Evolutionary conservation across 1,139 yeast species (phyloP), one percentile per base, ranked within the genome.

Genomic region (Candida neerlandica): DNA sequence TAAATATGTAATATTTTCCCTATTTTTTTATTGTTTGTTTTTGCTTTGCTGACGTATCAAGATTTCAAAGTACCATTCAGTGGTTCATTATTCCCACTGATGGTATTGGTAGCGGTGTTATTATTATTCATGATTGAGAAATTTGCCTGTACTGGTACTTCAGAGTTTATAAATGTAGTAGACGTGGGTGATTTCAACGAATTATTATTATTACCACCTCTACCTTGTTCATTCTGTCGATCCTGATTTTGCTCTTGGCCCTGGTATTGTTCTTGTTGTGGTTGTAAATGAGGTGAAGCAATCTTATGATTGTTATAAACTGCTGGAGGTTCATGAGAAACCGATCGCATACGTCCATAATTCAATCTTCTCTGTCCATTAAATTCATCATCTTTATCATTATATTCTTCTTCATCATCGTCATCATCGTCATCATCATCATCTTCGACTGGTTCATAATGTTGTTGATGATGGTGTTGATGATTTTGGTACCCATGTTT

Each of bases 241-340:
- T 26, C 11, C 55, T 59, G 18, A 56, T 47, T 27, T 52, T 54
- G 34, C 1, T 14, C 14, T n/a, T 10, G 35, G 10, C 10, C 14
- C 10, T 10, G 35, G 10, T 32, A 16, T 9, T 41, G 30, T 35
- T 29, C 27, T 29, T 34, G n/a, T 32, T 29, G 33, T 18, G 60
- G 56, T 16, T 58, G 59, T 19, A 34, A 27, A 6, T 48, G 21
- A 15, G 51, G 49, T 2, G 56, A 50, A 37, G 52, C 16, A 33
- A 46, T 42, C 16, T 38, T 19, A 32, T 29, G 15, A 40, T 26
- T 32, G 30, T 21, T 32, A 26, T 30, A 15, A 6, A 29, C 7
- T n/a, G 54, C 50, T 37, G 65, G 64, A 10, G 65, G 65, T 40
- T 55, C 55, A 30, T 58, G 61, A 10, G 63, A 57, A 11, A 60